phyloP scores from a whole-genome alignment of 305 asterid species.

The Fraxinus platypoda region DNA sequence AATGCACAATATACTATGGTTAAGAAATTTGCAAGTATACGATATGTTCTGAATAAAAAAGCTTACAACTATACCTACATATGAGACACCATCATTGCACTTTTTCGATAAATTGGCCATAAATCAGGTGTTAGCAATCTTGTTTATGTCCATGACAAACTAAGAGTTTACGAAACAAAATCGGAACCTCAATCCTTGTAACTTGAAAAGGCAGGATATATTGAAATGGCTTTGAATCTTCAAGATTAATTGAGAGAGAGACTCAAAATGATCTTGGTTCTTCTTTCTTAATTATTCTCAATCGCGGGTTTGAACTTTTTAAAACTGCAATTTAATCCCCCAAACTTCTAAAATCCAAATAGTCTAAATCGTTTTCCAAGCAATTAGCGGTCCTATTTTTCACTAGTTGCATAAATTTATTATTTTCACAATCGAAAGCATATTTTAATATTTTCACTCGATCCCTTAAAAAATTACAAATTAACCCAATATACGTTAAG shows the following conservation, averaged over 20 bases:
- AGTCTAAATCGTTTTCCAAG: background rate
- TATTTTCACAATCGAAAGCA: background rate
- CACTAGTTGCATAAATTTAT: background rate
- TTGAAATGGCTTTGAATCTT: too few species aligned
- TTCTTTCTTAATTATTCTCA: too few species aligned
- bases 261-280: too few species aligned
- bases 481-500: background rate
- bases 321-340: background rate
- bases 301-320: background rate
- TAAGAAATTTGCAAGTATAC: too few species aligned
- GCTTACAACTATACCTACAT: too few species aligned
- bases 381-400: background rate
- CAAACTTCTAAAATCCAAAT: background rate
- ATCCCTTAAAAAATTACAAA: background rate
- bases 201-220: too few species aligned
- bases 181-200: too few species aligned
- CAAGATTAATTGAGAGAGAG: too few species aligned
- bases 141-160: background rate
- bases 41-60: too few species aligned
- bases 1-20: too few species aligned
- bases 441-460: background rate
- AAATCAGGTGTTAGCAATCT: background rate
- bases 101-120: too few species aligned
- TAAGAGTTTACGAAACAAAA: too few species aligned
- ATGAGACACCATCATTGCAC: background rate